Percentiles rank a stretch among this genome's conserved stretches.
Evolutionary conservation across 768 basidiomycete species (phyloP).

Genomic region (Russula dissimulans): DNA sequence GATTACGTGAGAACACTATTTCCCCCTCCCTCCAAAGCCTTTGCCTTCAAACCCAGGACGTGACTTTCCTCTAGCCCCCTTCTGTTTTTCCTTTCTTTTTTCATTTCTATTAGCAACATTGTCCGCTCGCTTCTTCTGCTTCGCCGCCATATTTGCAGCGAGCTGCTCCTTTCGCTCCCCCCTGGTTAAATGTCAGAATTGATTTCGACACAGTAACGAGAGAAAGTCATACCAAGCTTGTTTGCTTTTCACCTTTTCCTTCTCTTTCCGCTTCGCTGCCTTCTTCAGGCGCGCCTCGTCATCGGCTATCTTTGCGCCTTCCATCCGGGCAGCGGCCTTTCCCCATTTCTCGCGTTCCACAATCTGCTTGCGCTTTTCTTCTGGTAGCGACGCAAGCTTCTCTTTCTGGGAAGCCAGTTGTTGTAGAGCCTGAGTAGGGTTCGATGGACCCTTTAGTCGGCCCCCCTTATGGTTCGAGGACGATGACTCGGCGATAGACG

Average conservation of each 20-base stretch:
- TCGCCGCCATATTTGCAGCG: constrained; percentile 64
- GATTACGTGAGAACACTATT: constrained; percentile 1
- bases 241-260: constrained; percentile 76
- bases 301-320: constrained; percentile 87
- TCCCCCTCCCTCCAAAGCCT: constrained; percentile 48
- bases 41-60: constrained; percentile 87
- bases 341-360: constrained; percentile 85
- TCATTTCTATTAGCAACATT: constrained; percentile 86
- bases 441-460: constrained; percentile 60
- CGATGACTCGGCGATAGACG: constrained; percentile 43
- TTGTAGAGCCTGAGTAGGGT: constrained; percentile 78
- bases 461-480: constrained; percentile 36
- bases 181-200: constrained; percentile 38
- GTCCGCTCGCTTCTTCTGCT: constrained; percentile 83
- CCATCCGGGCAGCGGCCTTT: constrained; percentile 79
- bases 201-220: not conserved
- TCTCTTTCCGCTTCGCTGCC: constrained; percentile 87
- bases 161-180: constrained; percentile 78
- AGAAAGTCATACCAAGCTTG: constrained; percentile 65
- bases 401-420: constrained; percentile 72
- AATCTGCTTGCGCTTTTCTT: constrained; percentile 71
- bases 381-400: constrained; percentile 65
- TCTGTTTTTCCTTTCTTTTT: constrained; percentile 52
- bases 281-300: constrained; percentile 83
- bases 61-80: constrained; percentile 46